Evolutionary conservation across 2,329 filamentous ascomycete genomes (phyloP).

Genomic region (Venturia effusa): DNA sequence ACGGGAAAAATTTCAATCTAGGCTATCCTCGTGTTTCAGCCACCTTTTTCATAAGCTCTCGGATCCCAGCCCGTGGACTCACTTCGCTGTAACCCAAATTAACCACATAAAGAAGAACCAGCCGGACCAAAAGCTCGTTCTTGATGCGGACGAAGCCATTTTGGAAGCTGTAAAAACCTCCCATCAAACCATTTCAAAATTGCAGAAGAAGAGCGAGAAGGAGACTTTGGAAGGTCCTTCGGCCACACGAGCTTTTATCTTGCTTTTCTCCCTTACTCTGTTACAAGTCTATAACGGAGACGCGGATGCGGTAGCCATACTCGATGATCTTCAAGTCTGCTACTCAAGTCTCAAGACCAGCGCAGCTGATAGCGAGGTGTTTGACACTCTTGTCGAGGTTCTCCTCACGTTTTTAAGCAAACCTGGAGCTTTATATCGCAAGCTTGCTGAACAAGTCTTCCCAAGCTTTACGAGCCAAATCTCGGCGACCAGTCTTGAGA

Average conservation of each 20-base stretch:
- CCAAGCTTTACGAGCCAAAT: slow-evolving; percentile 68
- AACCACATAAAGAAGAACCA: slow-evolving; percentile 15
- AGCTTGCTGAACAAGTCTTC: slow-evolving; percentile 82
- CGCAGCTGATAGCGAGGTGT: slow-evolving; percentile 19
- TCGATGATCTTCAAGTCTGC: slow-evolving; percentile 72
- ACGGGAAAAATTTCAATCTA: slow-evolving; percentile 41
- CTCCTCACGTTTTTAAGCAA: slow-evolving; percentile 82
- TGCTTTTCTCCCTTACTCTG: slow-evolving; percentile 75
- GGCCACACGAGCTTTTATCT: slow-evolving; percentile 54
- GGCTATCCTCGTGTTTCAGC: slow-evolving; percentile 44
- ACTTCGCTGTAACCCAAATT: not conserved
- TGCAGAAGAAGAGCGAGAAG: slow-evolving; percentile 17
- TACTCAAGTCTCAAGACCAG: slow-evolving; percentile 46
- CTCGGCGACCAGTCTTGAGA: slow-evolving; percentile 59
- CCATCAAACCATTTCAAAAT: slow-evolving; percentile 17
- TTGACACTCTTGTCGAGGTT: slow-evolving; percentile 70
- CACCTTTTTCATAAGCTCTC: slow-evolving; percentile 29
- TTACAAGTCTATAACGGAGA: slow-evolving; percentile 87
- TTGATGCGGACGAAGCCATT: slow-evolving; percentile 37
- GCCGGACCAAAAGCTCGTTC: slow-evolving; percentile 17
- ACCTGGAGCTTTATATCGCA: slow-evolving; percentile 72
- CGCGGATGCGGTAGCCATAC: slow-evolving; percentile 68
- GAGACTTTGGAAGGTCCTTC: slow-evolving; percentile 25
- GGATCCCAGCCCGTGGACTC: slow-evolving; percentile 7
- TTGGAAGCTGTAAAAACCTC: slow-evolving; percentile 25